phyloP scores from a whole-genome alignment of 148 eudicot genomes.

The Vaccinium vitisidaea region DNA sequence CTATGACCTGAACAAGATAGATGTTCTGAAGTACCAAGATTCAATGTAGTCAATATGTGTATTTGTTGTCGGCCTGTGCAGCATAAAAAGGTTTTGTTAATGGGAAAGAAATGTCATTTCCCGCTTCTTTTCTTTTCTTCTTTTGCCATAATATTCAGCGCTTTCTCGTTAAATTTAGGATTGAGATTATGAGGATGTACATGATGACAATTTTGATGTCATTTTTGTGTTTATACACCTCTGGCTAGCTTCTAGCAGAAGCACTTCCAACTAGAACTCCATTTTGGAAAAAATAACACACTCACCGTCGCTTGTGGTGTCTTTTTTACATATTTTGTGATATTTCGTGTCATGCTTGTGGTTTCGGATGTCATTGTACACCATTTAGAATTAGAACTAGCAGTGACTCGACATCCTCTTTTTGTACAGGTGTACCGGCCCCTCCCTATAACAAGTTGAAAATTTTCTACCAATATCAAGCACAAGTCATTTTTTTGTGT shows the following conservation, averaged over 20 bases:
- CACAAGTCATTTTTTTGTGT: too few species aligned
- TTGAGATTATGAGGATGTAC: background rate
- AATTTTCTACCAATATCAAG: too few species aligned
- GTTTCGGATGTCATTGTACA: background rate
- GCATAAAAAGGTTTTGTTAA: background rate
- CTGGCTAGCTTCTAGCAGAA: background rate
- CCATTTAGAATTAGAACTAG: too few species aligned
- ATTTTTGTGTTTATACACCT: background rate
- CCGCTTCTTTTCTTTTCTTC: background rate
- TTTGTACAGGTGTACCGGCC: too few species aligned
- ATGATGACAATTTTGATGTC: background rate
- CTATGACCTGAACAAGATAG: slow-evolving; percentile 55
- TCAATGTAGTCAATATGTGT: slow-evolving; percentile 23
- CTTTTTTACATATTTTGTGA: background rate
- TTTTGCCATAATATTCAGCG: background rate
- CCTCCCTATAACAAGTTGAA: too few species aligned
- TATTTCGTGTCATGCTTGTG: background rate
- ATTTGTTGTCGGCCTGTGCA: background rate
- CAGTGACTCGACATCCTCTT: too few species aligned
- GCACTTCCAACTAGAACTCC: background rate
- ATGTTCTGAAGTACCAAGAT: slow-evolving; percentile 63
- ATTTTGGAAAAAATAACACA: background rate
- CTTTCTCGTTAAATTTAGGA: slow-evolving; percentile 2
- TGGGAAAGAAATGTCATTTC: background rate
- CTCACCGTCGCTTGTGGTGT: background rate